Conservation (phyloP, 2,329 filamentous ascomycete genomes). For the Nigrospora osmanthi region DNA sequence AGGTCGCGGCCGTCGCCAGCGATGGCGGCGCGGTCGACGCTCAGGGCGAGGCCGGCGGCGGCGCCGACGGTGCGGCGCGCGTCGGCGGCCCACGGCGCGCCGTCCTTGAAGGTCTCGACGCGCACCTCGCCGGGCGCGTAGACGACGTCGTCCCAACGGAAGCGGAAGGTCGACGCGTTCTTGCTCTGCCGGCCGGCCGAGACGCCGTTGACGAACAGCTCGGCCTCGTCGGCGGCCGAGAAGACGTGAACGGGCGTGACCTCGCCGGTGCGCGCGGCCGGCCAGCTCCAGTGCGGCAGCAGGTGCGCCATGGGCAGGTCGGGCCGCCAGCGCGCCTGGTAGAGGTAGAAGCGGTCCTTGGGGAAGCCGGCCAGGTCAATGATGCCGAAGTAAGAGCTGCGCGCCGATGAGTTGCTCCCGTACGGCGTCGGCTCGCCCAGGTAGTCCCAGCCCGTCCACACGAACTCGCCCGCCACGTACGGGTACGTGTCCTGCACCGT, state of each 20-base stretch:
- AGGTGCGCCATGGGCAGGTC: slow-evolving; percentile 41
- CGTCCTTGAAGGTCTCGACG: slow-evolving; percentile 40
- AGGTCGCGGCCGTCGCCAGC: slow-evolving; percentile 34
- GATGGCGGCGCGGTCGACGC: slow-evolving; percentile 30
- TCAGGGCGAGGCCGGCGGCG: slow-evolving; percentile 27
- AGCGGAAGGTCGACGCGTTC: slow-evolving; percentile 31
- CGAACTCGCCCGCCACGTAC: slow-evolving; percentile 46
- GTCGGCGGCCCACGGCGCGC: slow-evolving; percentile 35
- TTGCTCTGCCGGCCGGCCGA: slow-evolving; percentile 32
- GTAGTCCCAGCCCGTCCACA: slow-evolving; percentile 44
- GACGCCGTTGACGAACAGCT: slow-evolving; percentile 44
- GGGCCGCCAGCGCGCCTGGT: slow-evolving; percentile 45
- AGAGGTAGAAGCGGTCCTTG: slow-evolving; percentile 48
- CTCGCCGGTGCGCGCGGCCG: slow-evolving; percentile 30
- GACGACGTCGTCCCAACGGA: slow-evolving; percentile 43
- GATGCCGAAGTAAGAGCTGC: slow-evolving; percentile 48
- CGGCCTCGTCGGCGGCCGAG: slow-evolving; percentile 41
- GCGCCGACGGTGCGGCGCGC: slow-evolving; percentile 31
- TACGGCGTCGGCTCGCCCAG: slow-evolving; percentile 43
- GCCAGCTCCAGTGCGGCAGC: slow-evolving; percentile 50
- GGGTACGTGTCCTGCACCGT: slow-evolving; percentile 34
- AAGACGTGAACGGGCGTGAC: slow-evolving; percentile 48
- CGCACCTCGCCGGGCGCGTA: slow-evolving; percentile 38
- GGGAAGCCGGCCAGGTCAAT: slow-evolving; percentile 49
- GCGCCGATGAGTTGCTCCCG: slow-evolving; percentile 22